Base-by-base conservation (phyloP, 23 red algal genomes). In the Gracilariopsis chorda region DNA sequence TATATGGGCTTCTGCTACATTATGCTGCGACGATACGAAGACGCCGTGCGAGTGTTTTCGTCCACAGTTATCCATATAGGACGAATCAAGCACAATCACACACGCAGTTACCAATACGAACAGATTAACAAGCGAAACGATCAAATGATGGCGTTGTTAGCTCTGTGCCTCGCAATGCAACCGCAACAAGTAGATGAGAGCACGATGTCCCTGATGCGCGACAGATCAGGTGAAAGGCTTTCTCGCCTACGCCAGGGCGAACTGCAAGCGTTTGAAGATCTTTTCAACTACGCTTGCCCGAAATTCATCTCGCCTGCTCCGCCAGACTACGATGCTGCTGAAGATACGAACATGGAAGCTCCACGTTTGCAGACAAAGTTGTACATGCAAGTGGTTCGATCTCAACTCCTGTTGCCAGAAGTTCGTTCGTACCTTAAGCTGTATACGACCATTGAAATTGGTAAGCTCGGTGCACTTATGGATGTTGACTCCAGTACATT, bases 21-120 rank as follows among this genome's bases (percentile, higher is more conserved):
- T 61, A 99, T 99, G 97, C 81, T 99, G 21, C 93, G 93, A 34
- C 77, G 97, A 63, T 99, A 99, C 81, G 97, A 99, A 67, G 93
- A 99, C 47, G 97, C 97, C 40, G 84, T 92, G 51, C 89, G 97
- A 6, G 69, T 95, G 12, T 89, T 99, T 47, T 69, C 48, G 40
- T 78, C 93, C 12, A 96, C 93, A 4, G 55, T 99, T 28, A 49
- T 88, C 20, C 88, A 93, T 39, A 94, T 99, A 19, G 76, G 93
- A 34, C 93, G 97, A 10, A 96, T 95, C 44, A 93, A 94, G 82
- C 97, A 99, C 49, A 92, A 90, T 41, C 97, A 99, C 78, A 94
- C 91, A 3, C 89, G 97, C 39, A 94, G 90, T 67, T 99, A 95
- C 56, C 97, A 99, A 51, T 99, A 96, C 78, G 97, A 99, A 74